phyloP scores from a whole-genome alignment of 768 basidiomycete species.

The Cystobasidium ongulense region DNA sequence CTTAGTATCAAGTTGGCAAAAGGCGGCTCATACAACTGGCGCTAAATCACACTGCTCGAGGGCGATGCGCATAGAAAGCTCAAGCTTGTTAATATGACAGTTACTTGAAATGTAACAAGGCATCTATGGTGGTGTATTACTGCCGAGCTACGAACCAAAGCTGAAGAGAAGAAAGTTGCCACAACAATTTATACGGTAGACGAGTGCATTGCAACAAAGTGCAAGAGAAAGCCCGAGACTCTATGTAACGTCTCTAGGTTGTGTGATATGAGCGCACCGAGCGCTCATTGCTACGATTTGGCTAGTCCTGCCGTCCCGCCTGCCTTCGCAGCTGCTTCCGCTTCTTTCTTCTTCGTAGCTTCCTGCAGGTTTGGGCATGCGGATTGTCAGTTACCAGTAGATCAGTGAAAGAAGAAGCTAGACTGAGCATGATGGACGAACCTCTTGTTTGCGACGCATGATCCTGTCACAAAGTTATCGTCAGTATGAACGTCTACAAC shows the following conservation, averaged over 20 bases:
- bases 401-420: neutral
- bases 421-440: neutral
- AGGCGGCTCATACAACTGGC: too few species aligned
- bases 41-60: too few species aligned
- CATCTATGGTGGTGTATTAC: neutral
- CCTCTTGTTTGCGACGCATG: slow-evolving; percentile 5
- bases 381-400: neutral
- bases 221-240: too few species aligned
- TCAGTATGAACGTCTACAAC: too few species aligned
- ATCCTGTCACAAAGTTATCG: too few species aligned
- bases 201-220: neutral
- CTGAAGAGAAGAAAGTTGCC: neutral
- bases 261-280: neutral
- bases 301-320: neutral
- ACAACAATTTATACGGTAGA: neutral
- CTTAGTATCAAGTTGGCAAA: too few species aligned
- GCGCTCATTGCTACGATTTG: neutral
- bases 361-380: neutral
- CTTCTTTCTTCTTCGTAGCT: slow-evolving; percentile 17
- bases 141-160: neutral
- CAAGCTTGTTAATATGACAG: too few species aligned
- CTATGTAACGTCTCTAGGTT: too few species aligned
- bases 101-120: too few species aligned
- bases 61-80: too few species aligned
- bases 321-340: neutral